Percentiles rank a stretch among this genome's conserved stretches.
Conservation (phyloP, 23 red algal species). For the Agarophyton chilense region DNA sequence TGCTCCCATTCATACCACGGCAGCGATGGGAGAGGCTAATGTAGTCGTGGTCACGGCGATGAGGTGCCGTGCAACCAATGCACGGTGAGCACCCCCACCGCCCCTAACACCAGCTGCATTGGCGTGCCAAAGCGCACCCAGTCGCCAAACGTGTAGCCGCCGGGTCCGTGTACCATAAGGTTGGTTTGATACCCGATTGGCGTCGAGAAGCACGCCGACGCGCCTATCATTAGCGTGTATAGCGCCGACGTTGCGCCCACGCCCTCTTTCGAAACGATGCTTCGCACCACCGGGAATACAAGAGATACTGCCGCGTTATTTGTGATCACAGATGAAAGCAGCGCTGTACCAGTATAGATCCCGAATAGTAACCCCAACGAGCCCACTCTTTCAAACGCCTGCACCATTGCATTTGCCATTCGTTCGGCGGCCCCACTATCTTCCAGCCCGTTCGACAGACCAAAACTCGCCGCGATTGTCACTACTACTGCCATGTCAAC, state of each 20-base stretch:
- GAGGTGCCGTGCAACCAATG: not conserved
- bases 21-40: too few species aligned
- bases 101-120: slow-evolving; percentile 17
- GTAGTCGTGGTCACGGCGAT: not conserved
- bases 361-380: slow-evolving; percentile 58
- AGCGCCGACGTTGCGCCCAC: slow-evolving; percentile 43
- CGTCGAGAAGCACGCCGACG: slow-evolving; percentile 61
- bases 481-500: slow-evolving; percentile 67
- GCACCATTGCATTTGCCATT: slow-evolving; percentile 42
- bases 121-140: slow-evolving; percentile 51
- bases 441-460: slow-evolving; percentile 44
- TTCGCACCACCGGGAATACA: slow-evolving; percentile 56
- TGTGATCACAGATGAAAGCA: slow-evolving; percentile 69
- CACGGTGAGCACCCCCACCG: slow-evolving; percentile 17
- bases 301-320: slow-evolving; percentile 71
- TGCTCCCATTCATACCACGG: too few species aligned
- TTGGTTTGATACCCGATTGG: slow-evolving; percentile 77
- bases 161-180: slow-evolving; percentile 61
- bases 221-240: slow-evolving; percentile 63
- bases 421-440: slow-evolving; percentile 60
- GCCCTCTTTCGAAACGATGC: not conserved
- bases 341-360: slow-evolving; percentile 41
- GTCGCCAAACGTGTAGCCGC: slow-evolving; percentile 49
- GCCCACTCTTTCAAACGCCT: slow-evolving; percentile 23
- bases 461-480: slow-evolving; percentile 68